These are phyloP conservation scores for Neurospora sp. DNA, from an alignment of 495 filamentous ascomycete genomes.

Conservation along the genomic window DNA sequence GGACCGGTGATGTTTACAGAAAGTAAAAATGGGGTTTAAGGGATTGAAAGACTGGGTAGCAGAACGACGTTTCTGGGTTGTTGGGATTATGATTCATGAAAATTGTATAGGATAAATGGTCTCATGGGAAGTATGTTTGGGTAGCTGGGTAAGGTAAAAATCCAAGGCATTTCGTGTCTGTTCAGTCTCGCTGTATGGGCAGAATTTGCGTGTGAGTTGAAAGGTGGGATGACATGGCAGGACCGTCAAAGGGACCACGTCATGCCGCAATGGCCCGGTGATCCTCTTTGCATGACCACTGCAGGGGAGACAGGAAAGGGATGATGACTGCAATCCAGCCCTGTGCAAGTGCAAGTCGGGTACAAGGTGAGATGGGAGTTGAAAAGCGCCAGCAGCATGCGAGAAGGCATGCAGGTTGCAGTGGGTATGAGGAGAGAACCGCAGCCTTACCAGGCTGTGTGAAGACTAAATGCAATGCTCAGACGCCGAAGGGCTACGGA, in stretches of 20 bases:
- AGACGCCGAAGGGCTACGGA: too few relatives aligned
- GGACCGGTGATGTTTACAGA: conserved; percentile 32
- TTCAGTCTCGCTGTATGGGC: neutral
- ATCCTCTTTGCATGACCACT: neutral
- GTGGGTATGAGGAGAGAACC: neutral
- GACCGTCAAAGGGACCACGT: neutral
- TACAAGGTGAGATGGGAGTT: neutral
- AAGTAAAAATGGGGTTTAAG: neutral
- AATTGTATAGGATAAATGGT: neutral
- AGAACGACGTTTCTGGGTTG: neutral
- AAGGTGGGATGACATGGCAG: neutral
- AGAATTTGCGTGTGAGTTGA: neutral
- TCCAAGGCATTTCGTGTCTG: neutral
- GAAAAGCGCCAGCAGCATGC: neutral
- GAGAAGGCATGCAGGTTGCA: neutral
- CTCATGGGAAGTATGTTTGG: neutral
- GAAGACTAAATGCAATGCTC: too few relatives aligned
- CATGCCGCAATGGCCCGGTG: neutral
- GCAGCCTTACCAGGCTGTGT: neutral
- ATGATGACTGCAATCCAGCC: neutral
- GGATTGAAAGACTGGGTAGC: neutral
- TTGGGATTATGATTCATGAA: neutral
- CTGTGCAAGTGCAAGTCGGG: neutral
- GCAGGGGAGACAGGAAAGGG: neutral
- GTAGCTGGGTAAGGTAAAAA: neutral